Conservation (phyloP, 2,329 filamentous ascomycete genomes). For the Curvularia spicifera region DNA sequence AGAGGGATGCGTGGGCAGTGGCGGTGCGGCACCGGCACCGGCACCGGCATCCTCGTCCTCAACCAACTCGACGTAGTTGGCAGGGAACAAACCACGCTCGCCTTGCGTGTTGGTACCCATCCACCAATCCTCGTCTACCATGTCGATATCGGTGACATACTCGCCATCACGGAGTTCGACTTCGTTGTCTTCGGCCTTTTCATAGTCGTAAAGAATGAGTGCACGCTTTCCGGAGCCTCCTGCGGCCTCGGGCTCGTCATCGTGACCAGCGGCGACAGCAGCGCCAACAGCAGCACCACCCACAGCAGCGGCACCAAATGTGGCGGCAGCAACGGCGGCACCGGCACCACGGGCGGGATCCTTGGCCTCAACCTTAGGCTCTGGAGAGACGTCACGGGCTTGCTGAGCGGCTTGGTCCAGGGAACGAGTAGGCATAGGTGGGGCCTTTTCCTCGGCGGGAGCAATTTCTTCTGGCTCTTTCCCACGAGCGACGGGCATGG, state of each 20-base stretch:
- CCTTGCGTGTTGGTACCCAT: slow-evolving; percentile 87
- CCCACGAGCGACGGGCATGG: slow-evolving; percentile 79
- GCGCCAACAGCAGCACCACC: slow-evolving; percentile 54
- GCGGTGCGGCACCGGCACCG: slow-evolving; percentile 47
- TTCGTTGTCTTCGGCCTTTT: slow-evolving; percentile 97
- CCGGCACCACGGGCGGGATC: slow-evolving; percentile 62
- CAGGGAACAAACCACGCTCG: slow-evolving; percentile 90
- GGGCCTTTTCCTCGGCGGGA: slow-evolving; percentile 56
- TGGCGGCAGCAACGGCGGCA: slow-evolving; percentile 53
- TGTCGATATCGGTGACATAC: slow-evolving; percentile 87
- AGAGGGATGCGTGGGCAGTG: slow-evolving; percentile 50
- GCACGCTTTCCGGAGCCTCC: slow-evolving; percentile 70
- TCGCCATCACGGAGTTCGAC: slow-evolving; percentile 89
- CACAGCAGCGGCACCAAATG: slow-evolving; percentile 52
- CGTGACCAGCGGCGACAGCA: slow-evolving; percentile 48
- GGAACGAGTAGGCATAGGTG: slow-evolving; percentile 68
- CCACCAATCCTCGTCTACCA: slow-evolving; percentile 99
- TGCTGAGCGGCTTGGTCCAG: slow-evolving; percentile 67
- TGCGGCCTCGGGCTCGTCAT: slow-evolving; percentile 28
- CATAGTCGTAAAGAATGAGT: slow-evolving; percentile 90
- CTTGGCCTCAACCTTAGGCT: slow-evolving; percentile 65
- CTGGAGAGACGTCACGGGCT: slow-evolving; percentile 69
- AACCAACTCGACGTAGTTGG: slow-evolving; percentile 92
- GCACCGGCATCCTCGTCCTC: slow-evolving; percentile 58
- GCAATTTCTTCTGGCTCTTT: slow-evolving; percentile 60